These are phyloP conservation scores for Coemansia sp. DNA, from an alignment of 192 early-diverging fungal species.

Conservation along the genomic window DNA sequence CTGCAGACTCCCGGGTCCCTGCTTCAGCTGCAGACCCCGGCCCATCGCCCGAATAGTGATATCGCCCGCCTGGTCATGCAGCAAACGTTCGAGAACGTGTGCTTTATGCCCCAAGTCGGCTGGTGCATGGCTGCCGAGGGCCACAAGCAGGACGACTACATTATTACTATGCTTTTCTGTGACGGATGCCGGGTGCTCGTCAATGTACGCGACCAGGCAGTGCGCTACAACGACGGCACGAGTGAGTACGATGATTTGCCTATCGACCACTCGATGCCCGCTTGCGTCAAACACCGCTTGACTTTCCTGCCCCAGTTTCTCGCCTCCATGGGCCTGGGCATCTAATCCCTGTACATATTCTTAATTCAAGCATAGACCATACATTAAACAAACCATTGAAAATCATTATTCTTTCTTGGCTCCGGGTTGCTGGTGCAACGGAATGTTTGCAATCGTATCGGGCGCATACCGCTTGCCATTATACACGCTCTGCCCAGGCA, in stretches of 20 bases:
- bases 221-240: constrained; percentile 17
- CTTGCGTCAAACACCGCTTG: constrained; percentile 35
- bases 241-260: constrained; percentile 31
- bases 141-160: constrained; percentile 15
- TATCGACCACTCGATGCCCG: constrained; percentile 32
- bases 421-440: constrained; percentile 42
- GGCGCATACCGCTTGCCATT: constrained; percentile 79
- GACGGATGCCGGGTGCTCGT: constrained; percentile 50
- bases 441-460: constrained; percentile 51
- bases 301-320: constrained; percentile 39
- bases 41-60: background rate
- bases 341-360: background rate
- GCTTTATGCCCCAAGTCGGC: constrained; percentile 49
- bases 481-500: constrained; percentile 84
- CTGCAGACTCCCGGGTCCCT: constrained; percentile 22
- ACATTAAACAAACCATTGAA: background rate
- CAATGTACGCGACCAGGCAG: constrained; percentile 21
- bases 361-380: background rate
- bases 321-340: constrained; percentile 25
- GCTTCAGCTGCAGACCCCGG: constrained; percentile 18
- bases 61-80: constrained; percentile 5
- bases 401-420: constrained; percentile 21
- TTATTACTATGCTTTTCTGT: constrained; percentile 39
- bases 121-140: constrained; percentile 50
- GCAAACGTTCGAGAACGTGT: constrained; percentile 21